Conservation (phyloP, 129 eudicot genomes). For the Flaveria linearis region DNA sequence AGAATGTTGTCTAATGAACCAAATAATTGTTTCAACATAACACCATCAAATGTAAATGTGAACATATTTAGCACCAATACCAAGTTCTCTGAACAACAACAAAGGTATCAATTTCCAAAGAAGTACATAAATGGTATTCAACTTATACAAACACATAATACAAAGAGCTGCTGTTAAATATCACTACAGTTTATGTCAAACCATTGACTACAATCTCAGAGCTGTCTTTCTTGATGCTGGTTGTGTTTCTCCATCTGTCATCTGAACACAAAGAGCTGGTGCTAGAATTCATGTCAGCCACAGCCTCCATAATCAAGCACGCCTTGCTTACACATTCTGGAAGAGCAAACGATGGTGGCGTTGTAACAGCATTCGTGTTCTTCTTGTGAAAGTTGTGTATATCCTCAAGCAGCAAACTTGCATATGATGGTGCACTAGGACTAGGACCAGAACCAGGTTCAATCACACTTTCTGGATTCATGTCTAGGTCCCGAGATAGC, state of each 20-base stretch:
- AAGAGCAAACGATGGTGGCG: slow-evolving; percentile 47
- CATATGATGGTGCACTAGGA: slow-evolving; percentile 52
- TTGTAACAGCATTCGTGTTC: slow-evolving; percentile 19
- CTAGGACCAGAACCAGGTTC: slow-evolving; percentile 20
- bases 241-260: slow-evolving; percentile 42
- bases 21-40: background rate
- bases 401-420: slow-evolving; percentile 74
- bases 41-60: background rate
- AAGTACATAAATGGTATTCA: slow-evolving; percentile 4
- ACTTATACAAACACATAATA: background rate
- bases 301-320: slow-evolving; percentile 82
- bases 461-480: slow-evolving; percentile 46
- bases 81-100: background rate
- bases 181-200: background rate
- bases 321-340: slow-evolving; percentile 77
- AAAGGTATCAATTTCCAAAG: background rate
- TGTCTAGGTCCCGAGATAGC: slow-evolving; percentile 69
- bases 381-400: slow-evolving; percentile 95
- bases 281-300: slow-evolving; percentile 82
- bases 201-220: background rate
- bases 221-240: slow-evolving; percentile 2
- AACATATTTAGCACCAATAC: slow-evolving; percentile 12
- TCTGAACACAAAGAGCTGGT: slow-evolving; percentile 44
- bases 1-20: slow-evolving; percentile 41
- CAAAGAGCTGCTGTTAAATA: background rate